Conservation (phyloP, 345 rosid species). For the Toxicodendron radicans region DNA sequence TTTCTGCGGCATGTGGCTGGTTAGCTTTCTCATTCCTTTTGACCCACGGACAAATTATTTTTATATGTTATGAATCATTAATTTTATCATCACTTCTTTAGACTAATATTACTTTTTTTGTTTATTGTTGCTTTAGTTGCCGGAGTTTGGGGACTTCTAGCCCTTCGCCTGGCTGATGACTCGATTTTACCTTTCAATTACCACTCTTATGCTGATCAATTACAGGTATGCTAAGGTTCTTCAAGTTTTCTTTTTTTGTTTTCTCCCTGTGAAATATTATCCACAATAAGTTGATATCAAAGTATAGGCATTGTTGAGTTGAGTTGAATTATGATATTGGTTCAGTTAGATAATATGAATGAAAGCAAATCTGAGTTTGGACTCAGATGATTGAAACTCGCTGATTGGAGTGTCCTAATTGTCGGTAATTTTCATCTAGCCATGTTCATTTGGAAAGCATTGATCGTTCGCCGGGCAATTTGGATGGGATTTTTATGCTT, state of each 20-base stretch:
- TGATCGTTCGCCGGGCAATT: not conserved
- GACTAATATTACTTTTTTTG: conserved; percentile 9
- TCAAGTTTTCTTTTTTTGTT: not conserved
- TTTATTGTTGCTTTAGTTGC: conserved; percentile 49
- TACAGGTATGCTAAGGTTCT: conserved; percentile 35
- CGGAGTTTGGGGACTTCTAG: conserved; percentile 88
- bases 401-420: not conserved
- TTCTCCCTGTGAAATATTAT: not conserved
- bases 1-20: conserved; percentile 92
- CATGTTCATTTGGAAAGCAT: not conserved
- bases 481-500: not conserved
- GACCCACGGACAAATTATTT: not conserved
- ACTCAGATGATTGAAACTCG: not conserved
- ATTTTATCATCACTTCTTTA: conserved; percentile 6
- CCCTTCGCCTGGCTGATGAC: conserved; percentile 78
- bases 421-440: not conserved
- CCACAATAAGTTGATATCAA: not conserved
- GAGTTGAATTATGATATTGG: not conserved
- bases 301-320: not conserved
- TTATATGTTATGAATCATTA: not conserved
- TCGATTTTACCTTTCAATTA: conserved; percentile 73
- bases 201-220: conserved; percentile 61
- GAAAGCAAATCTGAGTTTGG: not conserved
- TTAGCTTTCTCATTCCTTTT: conserved; percentile 30
- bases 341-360: not conserved